Conservation (phyloP, 2,329 filamentous ascomycete species). For the Exserohilum turcica region DNA sequence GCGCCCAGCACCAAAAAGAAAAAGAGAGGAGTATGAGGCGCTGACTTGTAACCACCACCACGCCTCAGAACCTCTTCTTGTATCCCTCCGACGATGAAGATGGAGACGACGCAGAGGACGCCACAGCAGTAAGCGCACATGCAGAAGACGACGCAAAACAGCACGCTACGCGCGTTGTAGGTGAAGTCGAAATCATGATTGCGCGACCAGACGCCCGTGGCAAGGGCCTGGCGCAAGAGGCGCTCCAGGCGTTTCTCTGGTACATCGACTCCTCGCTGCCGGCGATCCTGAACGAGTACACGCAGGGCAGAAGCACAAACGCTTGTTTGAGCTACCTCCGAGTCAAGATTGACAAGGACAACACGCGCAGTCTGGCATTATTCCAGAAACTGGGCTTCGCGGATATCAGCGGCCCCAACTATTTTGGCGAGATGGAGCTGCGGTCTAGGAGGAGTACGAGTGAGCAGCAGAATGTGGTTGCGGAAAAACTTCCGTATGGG, state of each 20-base stretch:
- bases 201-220: conserved; percentile 64
- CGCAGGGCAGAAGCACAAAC: conserved; percentile 13
- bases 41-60: neutral
- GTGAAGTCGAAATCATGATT: conserved; percentile 89
- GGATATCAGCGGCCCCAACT: conserved; percentile 61
- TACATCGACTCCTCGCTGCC: conserved; percentile 66
- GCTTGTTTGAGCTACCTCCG: conserved; percentile 55
- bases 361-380: conserved; percentile 61
- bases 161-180: conserved; percentile 52
- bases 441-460: neutral
- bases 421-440: conserved; percentile 69
- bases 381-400: conserved; percentile 66
- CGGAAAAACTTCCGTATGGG: neutral
- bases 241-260: conserved; percentile 69
- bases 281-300: conserved; percentile 64
- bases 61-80: conserved; percentile 67
- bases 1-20: neutral
- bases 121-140: conserved; percentile 22
- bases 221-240: conserved; percentile 67
- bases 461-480: neutral
- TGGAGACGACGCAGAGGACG: conserved; percentile 9
- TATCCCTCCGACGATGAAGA: conserved; percentile 46
- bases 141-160: conserved; percentile 8
- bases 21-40: neutral
- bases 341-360: conserved; percentile 66